These are phyloP conservation scores for Coniochaeta ligniaria DNA, from an alignment of 2,329 filamentous ascomycete species.

Conservation along the genomic window DNA sequence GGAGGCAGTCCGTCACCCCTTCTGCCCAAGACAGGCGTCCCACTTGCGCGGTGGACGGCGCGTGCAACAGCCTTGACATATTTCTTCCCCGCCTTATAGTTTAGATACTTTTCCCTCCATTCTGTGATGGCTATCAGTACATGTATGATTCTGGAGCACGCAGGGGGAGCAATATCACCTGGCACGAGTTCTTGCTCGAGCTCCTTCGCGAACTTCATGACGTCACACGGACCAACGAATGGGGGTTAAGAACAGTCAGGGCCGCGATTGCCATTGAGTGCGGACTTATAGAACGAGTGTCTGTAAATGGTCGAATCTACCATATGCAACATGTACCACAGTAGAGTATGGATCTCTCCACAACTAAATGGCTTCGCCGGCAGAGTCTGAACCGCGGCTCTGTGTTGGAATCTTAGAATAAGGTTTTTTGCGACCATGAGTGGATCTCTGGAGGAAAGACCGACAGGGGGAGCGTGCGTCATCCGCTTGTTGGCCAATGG, in stretches of 20 bases:
- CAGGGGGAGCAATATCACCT: conserved; percentile 38
- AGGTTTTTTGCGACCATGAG: neutral
- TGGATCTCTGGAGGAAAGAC: neutral
- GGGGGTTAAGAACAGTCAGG: neutral
- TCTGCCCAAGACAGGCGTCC: conserved; percentile 35
- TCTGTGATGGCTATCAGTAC: conserved; percentile 36
- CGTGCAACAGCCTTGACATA: conserved; percentile 76
- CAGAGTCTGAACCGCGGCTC: neutral
- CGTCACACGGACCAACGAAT: conserved; percentile 15
- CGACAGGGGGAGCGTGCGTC: neutral
- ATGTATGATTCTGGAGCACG: neutral
- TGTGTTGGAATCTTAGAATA: neutral
- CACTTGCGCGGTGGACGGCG: conserved; percentile 58
- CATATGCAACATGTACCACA: neutral
- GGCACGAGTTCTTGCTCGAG: conserved; percentile 83
- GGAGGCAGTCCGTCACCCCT: conserved; percentile 23
- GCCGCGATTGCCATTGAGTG: neutral
- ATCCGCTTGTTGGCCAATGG: neutral
- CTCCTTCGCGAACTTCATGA: conserved; percentile 67
- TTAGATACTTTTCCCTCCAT: conserved; percentile 89
- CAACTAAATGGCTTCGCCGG: neutral
- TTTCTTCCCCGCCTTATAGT: conserved; percentile 96
- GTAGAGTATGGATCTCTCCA: neutral
- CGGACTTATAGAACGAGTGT: neutral
- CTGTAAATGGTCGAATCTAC: neutral